Base-by-base conservation (phyloP, 805 yeast species). In the Yarrowia sp. region DNA sequence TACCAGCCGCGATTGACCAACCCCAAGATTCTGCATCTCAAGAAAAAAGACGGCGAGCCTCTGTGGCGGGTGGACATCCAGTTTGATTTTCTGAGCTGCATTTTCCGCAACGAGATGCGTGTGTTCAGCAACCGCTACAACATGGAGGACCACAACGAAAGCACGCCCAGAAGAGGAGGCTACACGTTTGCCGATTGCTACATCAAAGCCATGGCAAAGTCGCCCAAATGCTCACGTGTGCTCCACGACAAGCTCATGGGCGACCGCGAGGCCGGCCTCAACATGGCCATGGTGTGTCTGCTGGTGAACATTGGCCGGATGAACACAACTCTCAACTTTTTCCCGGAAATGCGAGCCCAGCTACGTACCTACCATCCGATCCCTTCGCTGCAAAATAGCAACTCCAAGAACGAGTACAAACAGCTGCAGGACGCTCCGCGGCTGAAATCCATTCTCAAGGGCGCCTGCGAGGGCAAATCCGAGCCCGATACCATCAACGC, bases 391-490 rank as follows among this genome's bases (percentile, higher is more conserved):
- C 98, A 94, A 76, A 86, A 89, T 2, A 86, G 85, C 68, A 58
- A 88, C 17, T 84, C 82, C 66, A 78, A 78, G 55, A 76, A 82
- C 14, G 84, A 84, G 52, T 87, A 87, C 55, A 91, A 90, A 75
- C 95, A 92, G 68, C 81, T 94, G 46, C 98, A 94, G 78, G 98
- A 94, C 75, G 95, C 98, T 0, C 98, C 98, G 2, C 82, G 98
- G 67, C 83, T 94, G 70, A 94, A 94, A 76, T 88, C 96, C 0
- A 94, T 94, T 20, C 78, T 94, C 71, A 94, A 94, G 78, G 91
- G 95, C 0, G 91, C 93, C 2, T 87, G 93, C 72, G 97, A 93
- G 73, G 86, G 86, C 56, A 81, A 85, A 24, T 79, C 77, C 14
- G 85, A 85, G 60, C 84, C 86, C 7, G 76, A 82, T 66, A 78